Percentiles rank a stretch among this genome's conserved stretches.
These are phyloP conservation scores for Rhynchosporium agropyri DNA, from an alignment of 2,329 filamentous ascomycete species.

Conservation along the genomic window DNA sequence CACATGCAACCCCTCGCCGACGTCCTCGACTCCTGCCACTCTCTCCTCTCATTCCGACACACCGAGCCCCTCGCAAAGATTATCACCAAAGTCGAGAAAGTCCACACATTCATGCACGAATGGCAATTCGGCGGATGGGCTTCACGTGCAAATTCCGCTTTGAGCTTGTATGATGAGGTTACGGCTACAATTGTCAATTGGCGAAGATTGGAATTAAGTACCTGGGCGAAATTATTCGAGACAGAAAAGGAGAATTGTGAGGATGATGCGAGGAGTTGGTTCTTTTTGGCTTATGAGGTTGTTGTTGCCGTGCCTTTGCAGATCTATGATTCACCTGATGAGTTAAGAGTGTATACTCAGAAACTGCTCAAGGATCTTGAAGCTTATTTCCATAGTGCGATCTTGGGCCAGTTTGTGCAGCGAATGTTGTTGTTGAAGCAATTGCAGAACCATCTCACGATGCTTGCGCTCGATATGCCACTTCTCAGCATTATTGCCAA, in stretches of 20 bases:
- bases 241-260: constrained; percentile 76
- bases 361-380: constrained; percentile 76
- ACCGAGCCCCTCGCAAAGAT: constrained; percentile 84
- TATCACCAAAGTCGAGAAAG: constrained; percentile 82
- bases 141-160: constrained; percentile 74
- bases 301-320: constrained; percentile 75
- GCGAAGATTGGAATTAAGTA: constrained; percentile 87
- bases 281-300: constrained; percentile 93
- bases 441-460: constrained; percentile 64
- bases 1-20: constrained; percentile 79
- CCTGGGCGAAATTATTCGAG: constrained; percentile 88
- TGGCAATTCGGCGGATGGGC: constrained; percentile 90
- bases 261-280: constrained; percentile 85
- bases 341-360: constrained; percentile 64
- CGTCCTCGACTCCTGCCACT: constrained; percentile 73
- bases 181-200: constrained; percentile 83
- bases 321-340: constrained; percentile 59
- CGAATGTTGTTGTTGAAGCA: constrained; percentile 72
- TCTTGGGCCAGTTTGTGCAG: constrained; percentile 76
- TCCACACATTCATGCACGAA: constrained; percentile 84
- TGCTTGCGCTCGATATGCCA: constrained; percentile 62
- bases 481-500: constrained; percentile 60
- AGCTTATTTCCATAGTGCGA: constrained; percentile 76
- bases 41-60: constrained; percentile 74
- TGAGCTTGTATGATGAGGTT: constrained; percentile 71